Evolutionary conservation across 148 eudicot species (phyloP).

Genomic region (Hydrangea macrophylla): DNA sequence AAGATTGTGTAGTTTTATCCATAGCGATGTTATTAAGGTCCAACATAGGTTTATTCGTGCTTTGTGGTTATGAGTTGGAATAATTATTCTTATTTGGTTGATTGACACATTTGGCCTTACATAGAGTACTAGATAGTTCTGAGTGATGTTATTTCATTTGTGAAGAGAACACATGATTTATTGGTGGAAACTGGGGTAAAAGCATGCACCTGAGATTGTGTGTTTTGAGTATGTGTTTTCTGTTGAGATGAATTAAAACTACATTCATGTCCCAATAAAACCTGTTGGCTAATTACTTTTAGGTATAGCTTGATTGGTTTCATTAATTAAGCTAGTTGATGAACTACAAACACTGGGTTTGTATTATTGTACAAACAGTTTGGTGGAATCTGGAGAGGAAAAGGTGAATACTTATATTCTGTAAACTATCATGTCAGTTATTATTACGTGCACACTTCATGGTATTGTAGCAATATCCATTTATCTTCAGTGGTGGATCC

Average conservation of each 20-base stretch:
- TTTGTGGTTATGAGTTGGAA: not conserved
- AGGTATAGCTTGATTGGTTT: not conserved
- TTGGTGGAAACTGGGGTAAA: not conserved
- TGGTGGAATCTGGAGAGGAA: not conserved
- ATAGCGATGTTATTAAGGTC: not conserved
- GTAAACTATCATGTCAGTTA: not conserved
- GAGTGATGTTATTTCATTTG: not conserved
- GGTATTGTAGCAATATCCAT: not conserved
- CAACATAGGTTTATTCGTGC: not conserved
- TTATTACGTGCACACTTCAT: not conserved
- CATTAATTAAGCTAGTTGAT: not conserved
- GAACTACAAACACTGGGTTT: not conserved
- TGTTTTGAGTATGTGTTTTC: not conserved
- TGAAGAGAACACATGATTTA: no score
- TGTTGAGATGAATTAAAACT: not conserved
- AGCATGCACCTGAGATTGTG: not conserved
- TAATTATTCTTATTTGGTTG: not conserved
- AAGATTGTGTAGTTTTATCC: not conserved
- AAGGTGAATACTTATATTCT: not conserved
- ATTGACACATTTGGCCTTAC: not conserved
- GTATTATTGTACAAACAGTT: not conserved
- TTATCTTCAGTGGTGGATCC: no score
- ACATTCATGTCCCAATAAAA: not conserved
- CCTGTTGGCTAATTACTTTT: not conserved
- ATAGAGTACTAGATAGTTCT: not conserved